Evolutionary conservation across 495 filamentous ascomycete species (phyloP), one percentile per base, ranked within the genome.

Genomic region (Aspergillus leporis): DNA sequence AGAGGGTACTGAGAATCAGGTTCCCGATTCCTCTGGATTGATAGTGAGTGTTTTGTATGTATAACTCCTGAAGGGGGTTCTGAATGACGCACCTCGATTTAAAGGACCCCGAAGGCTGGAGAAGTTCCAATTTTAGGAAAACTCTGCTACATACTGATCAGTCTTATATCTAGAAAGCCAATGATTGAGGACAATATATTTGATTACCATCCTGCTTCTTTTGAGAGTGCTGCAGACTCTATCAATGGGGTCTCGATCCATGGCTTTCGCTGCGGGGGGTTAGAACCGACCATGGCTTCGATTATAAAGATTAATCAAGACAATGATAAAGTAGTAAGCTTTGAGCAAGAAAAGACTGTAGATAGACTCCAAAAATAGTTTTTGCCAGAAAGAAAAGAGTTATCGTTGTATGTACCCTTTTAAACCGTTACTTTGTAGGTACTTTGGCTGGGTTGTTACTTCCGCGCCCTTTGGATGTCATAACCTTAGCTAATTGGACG

Each of bases 31-130:
- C 93, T 67, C 85, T 84, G 55, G 19, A 46, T 1, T 21, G 4
- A 31, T 46, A 14, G 47, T 62, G 50, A 55, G 55, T 40, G 8
- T 59, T 18, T 51, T 25, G 34, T 22, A 13, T 41, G n/a, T 14
- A 14, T 41, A 14, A 1, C 50, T 12, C 3, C 13, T 23, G 32
- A 16, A 43, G 47, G 9, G 25, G 21, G 8, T 41, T 38, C 31
- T 34, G 8, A 25, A 25, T 21, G 46, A 59, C 62, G n/a, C 74
- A 84, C 80, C 91, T 85, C 12, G 92, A 94, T 71, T 97, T 98
- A 82, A 97, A 98, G 6, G 91, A 93, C 34, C 91, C 92, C 0
- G 88, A 88, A 2, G 93, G 93, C 66, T 98, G 93, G 54, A 93
- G 83, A 64, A 88, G 87, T 49, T 98, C 93, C 45, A 97, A 81